Evolutionary conservation across 768 basidiomycete genomes (phyloP).

Genomic region (Phaffia tasmanica): DNA sequence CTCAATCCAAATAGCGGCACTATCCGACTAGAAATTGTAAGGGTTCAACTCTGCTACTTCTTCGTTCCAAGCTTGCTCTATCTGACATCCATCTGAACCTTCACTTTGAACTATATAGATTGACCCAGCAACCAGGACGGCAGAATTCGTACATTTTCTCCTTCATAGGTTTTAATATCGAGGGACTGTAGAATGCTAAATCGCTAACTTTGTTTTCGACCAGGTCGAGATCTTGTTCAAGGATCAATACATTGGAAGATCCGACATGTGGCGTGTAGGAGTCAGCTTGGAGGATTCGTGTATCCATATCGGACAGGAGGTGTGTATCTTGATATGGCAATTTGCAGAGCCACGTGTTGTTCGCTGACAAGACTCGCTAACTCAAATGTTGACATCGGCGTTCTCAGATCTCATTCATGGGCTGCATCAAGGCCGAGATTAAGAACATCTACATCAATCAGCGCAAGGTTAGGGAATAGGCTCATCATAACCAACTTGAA

Average conservation of each 20-base stretch:
- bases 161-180: neutral
- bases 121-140: slow-evolving; percentile 44
- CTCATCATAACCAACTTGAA: slow-evolving; percentile 48
- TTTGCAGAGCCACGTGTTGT: neutral
- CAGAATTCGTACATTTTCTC: slow-evolving; percentile 29
- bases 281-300: slow-evolving; percentile 69
- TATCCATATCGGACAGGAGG: slow-evolving; percentile 69
- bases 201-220: neutral
- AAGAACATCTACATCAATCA: slow-evolving; percentile 62
- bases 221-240: slow-evolving; percentile 84
- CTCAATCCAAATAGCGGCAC: no score
- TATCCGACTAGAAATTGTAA: no score
- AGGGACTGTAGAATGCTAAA: neutral
- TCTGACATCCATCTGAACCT: neutral
- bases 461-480: slow-evolving; percentile 45
- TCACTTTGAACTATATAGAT: slow-evolving; percentile 44
- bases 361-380: neutral
- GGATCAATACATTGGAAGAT: slow-evolving; percentile 88
- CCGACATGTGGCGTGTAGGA: slow-evolving; percentile 93
- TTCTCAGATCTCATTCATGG: slow-evolving; percentile 51
- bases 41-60: no score
- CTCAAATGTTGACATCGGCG: neutral
- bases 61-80: neutral
- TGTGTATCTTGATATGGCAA: slow-evolving; percentile 34
- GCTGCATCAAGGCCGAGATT: slow-evolving; percentile 65